Conservation (phyloP, 2,329 filamentous ascomycete species). For the Chaetothyriales sp. region DNA sequence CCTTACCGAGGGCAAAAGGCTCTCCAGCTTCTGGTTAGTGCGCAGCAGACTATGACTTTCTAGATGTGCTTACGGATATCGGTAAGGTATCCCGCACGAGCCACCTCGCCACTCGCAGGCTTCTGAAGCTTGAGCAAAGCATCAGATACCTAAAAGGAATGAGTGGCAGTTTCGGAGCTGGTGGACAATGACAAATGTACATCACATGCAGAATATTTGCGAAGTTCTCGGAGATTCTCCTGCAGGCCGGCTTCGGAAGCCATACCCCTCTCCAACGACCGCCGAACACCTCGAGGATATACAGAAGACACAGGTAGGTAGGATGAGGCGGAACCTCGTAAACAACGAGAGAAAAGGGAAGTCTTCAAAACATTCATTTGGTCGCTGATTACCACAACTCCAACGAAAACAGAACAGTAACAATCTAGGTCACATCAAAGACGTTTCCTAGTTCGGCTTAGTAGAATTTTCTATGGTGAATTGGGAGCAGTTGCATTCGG, state of each 20-base stretch:
- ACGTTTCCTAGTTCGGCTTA: no score
- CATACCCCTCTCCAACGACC: background rate
- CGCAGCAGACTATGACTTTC: background rate
- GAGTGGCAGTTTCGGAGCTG: background rate
- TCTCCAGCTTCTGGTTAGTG: background rate
- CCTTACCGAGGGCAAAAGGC: background rate
- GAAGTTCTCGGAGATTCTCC: constrained; percentile 22
- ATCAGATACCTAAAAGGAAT: constrained; percentile 47
- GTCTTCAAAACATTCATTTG: no score
- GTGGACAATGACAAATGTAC: constrained; percentile 17
- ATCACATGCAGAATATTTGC: constrained; percentile 31
- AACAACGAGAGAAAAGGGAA: background rate
- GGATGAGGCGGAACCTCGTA: background rate
- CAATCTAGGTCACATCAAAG: no score
- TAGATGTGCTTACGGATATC: constrained; percentile 33
- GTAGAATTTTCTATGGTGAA: no score
- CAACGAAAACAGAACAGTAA: no score
- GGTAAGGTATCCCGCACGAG: constrained; percentile 52
- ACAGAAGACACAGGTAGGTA: background rate
- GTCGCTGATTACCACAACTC: background rate
- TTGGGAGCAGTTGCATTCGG: constrained; percentile 1
- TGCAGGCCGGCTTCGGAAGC: constrained; percentile 17
- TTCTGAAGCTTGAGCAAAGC: constrained; percentile 55
- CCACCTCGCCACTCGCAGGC: constrained; percentile 29
- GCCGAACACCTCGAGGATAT: background rate